Conservation (phyloP, 306 rosid genomes). For the Fragaria nilgerrensis region DNA sequence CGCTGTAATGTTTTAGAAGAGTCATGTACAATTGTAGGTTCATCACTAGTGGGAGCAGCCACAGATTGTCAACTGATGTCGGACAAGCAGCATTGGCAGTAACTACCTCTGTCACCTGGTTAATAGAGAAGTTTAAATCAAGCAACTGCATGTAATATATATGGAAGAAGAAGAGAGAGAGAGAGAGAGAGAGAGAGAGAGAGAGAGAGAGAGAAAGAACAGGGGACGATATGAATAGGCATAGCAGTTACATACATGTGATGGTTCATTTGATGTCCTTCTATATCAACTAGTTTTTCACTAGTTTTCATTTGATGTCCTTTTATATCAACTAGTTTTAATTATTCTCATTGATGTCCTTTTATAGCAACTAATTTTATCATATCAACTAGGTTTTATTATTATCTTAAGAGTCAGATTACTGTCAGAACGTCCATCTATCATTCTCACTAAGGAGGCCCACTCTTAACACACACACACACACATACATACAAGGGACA, state of each 20-base stretch:
- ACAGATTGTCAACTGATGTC: conserved; percentile 24
- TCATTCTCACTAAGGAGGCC: not conserved
- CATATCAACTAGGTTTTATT: conserved; percentile 26
- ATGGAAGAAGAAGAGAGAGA: not conserved
- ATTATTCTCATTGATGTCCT: too few species aligned
- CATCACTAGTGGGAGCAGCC: conserved; percentile 27
- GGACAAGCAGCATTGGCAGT: conserved; percentile 23
- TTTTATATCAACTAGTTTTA: too few species aligned
- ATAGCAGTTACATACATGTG: conserved; percentile 29
- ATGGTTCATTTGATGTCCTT: conserved; percentile 1
- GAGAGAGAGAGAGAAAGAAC: not conserved
- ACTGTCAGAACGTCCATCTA: conserved; percentile 26
- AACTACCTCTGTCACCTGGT: conserved; percentile 43
- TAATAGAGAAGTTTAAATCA: conserved; percentile 7
- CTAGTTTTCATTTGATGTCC: too few species aligned
- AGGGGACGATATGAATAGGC: conserved; percentile 12
- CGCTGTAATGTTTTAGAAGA: conserved; percentile 31
- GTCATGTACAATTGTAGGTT: conserved; percentile 12
- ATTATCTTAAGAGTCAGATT: conserved; percentile 35
- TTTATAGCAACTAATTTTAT: conserved; percentile 26
- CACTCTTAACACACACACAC: conserved; percentile 4
- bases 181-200: not conserved
- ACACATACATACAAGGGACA: not conserved
- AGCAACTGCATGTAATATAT: not conserved
- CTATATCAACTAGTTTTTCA: conserved; percentile 23